Base-by-base conservation (phyloP, 2,329 filamentous ascomycete species). In the Fusarium paranaense region DNA sequence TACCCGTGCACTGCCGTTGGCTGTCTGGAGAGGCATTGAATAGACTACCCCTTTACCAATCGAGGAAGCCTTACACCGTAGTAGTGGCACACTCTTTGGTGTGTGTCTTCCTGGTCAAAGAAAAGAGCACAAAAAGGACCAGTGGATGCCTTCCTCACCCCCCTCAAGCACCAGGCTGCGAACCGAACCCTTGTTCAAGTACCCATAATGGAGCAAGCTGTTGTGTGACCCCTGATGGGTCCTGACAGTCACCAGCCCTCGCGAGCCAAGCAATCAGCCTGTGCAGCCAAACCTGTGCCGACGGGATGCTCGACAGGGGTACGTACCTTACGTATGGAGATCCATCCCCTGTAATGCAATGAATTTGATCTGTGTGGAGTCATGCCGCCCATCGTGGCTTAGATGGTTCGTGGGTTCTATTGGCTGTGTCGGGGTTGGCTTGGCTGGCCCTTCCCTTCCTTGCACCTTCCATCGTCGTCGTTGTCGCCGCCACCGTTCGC, bases 401-500 rank as follows among this genome's bases (percentile, higher is more conserved):
- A 38, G 50, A 25, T 14, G 33, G 27, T 50, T 20, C 4, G 20
- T 37, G 42, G 27, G 18, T 25, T 32, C 42, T 58, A 73, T 74
- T 74, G 71, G 71, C 47, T 72, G 47, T 27, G 52, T 45, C 40
- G 33, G 37, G 52, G 52, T 42, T 33, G 33, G 56, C 20, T 40
- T 56, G 59, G 59, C 20, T 42, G 56, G 61, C 57, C 62, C 38
- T 52, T 40, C 22, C 58, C 60, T 71, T 72, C 70, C 30, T 59
- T 69, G 61, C 40, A 61, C 60, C 69, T 69, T 64, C 66, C 65
- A 71, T 68, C 58, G 64, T 71, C 42, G 42, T 73, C 33, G 63
- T 73, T 62, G 56, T 70, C 56, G 57, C 64, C 71, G 71, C 67
- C 71, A 72, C 71, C 61, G 67, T 57, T 67, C 68, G 56, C 60